Conservation (phyloP, 768 basidiomycete species). For the Butyriboletus loyo region DNA sequence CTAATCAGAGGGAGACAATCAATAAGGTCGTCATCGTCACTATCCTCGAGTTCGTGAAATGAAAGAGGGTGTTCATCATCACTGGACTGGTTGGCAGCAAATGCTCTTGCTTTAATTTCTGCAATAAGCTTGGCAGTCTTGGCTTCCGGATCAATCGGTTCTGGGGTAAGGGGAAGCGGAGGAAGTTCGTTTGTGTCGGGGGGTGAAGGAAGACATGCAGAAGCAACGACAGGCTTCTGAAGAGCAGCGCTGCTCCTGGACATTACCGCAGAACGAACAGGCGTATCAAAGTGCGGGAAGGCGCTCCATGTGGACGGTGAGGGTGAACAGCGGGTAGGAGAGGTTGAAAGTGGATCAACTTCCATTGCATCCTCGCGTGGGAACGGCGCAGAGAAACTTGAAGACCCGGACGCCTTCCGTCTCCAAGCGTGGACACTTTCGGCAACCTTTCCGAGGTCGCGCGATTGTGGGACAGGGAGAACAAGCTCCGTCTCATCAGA, state of each 20-base stretch:
- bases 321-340: constrained; percentile 7
- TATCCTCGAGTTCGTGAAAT: constrained; percentile 47
- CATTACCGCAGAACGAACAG: not conserved
- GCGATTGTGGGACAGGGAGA: constrained; percentile 24
- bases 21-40: constrained; percentile 46
- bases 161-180: constrained; percentile 30
- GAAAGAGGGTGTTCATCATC: constrained; percentile 39
- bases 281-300: constrained; percentile 6
- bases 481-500: constrained; percentile 62
- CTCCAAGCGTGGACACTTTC: constrained; percentile 46
- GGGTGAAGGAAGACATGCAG: constrained; percentile 21
- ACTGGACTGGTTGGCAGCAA: constrained; percentile 43
- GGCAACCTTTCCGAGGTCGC: constrained; percentile 31
- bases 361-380: constrained; percentile 17
- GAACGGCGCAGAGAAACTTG: not conserved
- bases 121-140: constrained; percentile 62
- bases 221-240: constrained; percentile 14
- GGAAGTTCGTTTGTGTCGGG: constrained; percentile 19
- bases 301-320: constrained; percentile 1
- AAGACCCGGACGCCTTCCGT: constrained; percentile 26
- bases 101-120: constrained; percentile 61
- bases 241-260: constrained; percentile 3
- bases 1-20: constrained; percentile 17
- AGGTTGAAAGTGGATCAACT: constrained; percentile 10
- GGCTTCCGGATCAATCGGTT: constrained; percentile 29